These are phyloP conservation scores for Heteromeles arbutifolia DNA, from an alignment of 306 rosid genomes.

Conservation along the genomic window DNA sequence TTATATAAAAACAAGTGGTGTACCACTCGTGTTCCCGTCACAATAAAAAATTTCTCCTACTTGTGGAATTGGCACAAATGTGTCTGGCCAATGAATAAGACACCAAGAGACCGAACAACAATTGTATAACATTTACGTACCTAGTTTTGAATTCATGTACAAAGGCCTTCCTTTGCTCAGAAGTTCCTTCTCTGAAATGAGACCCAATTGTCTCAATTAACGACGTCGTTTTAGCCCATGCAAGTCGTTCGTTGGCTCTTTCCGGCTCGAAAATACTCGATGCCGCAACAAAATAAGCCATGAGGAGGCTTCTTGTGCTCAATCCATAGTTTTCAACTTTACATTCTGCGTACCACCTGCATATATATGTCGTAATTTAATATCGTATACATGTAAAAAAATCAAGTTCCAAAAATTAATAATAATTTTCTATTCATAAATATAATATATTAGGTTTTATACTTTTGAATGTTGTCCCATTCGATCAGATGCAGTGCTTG, in stretches of 20 bases:
- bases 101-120: not conserved
- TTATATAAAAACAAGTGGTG: too few species aligned
- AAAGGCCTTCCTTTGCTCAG: constrained; percentile 35
- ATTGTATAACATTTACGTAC: not conserved
- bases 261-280: constrained; percentile 73
- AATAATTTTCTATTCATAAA: not conserved
- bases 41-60: not conserved
- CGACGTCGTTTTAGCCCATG: constrained; percentile 66
- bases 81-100: not conserved
- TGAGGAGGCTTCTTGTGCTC: constrained; percentile 46
- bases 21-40: too few species aligned
- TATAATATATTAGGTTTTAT: not conserved
- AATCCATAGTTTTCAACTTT: constrained; percentile 56
- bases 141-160: constrained; percentile 34
- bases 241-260: constrained; percentile 55
- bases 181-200: constrained; percentile 25
- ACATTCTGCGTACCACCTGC: constrained; percentile 75
- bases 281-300: constrained; percentile 66
- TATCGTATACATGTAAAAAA: not conserved
- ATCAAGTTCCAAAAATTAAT: not conserved
- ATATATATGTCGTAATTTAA: not conserved
- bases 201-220: constrained; percentile 47
- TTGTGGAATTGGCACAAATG: not conserved
- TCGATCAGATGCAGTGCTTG: constrained; percentile 64
- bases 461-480: constrained; percentile 70